Base-by-base conservation (phyloP, 176 grass and related monocot species). In the Olyra latifolia region DNA sequence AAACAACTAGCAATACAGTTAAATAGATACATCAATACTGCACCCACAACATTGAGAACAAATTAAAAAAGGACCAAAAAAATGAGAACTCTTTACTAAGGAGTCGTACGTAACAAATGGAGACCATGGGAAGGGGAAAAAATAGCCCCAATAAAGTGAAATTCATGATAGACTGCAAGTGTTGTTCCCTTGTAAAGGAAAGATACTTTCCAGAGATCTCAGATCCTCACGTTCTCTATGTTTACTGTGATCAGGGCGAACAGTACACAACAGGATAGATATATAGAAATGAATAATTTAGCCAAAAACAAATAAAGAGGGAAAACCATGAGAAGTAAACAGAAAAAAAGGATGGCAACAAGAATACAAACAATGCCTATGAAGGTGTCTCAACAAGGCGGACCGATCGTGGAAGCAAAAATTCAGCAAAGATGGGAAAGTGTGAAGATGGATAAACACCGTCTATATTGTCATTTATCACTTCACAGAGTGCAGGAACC, bases 401-500 rank as follows among this genome's bases (percentile, higher is more conserved):
- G 32, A 99, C 96, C 2, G 86, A 91, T 47, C 96, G 92, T 3
- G 96, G 96, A 79, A 99, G 88, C 82, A 99, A 87, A 79, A 99
- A 99, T 49, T 95, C 96, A 0, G 84, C 86, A 78, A 89, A 89
- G 25, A 99, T 89, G 49, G 96, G 96, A 43, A 91, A 99, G 72
- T 95, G 92, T 20, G 96, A 95, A 0, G 96, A 99, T 25, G 96
- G 96, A 68, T 93, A 99, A 84, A 93, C 89, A 83, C 92, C 81
- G 3, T 95, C 92, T 70, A 99, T 95, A 61, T 99, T 95, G 68
- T 99, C 88, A 78, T 93, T 99, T 80, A 99, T 94, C 39, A 99
- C 96, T 83, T 95, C 96, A 83, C 96, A 99, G 19, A 94, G 89
- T 71, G 89, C 81, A 6, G 92, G 96, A 75, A 95, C 92, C 44